These are phyloP conservation scores for Phaffomyces antillensis DNA, from an alignment of 805 yeast species.

Conservation along the genomic window DNA sequence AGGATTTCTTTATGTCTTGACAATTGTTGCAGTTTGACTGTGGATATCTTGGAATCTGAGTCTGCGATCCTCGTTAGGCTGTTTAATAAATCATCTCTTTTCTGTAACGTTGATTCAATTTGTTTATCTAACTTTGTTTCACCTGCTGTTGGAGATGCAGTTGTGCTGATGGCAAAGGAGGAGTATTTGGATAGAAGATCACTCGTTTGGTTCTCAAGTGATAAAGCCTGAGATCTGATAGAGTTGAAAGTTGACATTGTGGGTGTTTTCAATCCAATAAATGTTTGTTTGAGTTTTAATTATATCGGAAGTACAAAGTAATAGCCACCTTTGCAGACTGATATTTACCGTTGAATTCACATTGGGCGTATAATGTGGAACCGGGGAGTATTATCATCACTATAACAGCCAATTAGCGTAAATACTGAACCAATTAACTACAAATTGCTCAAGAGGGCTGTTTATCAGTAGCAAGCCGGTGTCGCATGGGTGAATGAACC, in stretches of 20 bases:
- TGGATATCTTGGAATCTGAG: constrained; percentile 47
- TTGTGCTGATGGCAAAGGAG: constrained; percentile 44
- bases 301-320: too few species aligned
- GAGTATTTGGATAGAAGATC: constrained; percentile 45
- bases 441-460: constrained; percentile 13
- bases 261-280: neutral
- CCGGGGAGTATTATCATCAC: too few species aligned
- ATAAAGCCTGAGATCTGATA: constrained; percentile 58
- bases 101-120: constrained; percentile 45
- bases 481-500: constrained; percentile 37
- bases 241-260: constrained; percentile 50
- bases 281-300: neutral
- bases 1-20: constrained; percentile 75
- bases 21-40: constrained; percentile 74
- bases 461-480: constrained; percentile 24
- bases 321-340: too few species aligned
- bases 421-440: constrained; percentile 25
- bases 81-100: constrained; percentile 47
- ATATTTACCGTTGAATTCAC: too few species aligned
- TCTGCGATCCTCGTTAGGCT: constrained; percentile 49
- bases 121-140: constrained; percentile 39
- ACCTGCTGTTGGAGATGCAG: constrained; percentile 39
- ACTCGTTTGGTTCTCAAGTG: constrained; percentile 65
- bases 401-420: constrained; percentile 6
- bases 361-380: neutral